These are phyloP conservation scores for Colletotrichum truncatum DNA, from an alignment of 2,329 filamentous ascomycete species.

Conservation along the genomic window DNA sequence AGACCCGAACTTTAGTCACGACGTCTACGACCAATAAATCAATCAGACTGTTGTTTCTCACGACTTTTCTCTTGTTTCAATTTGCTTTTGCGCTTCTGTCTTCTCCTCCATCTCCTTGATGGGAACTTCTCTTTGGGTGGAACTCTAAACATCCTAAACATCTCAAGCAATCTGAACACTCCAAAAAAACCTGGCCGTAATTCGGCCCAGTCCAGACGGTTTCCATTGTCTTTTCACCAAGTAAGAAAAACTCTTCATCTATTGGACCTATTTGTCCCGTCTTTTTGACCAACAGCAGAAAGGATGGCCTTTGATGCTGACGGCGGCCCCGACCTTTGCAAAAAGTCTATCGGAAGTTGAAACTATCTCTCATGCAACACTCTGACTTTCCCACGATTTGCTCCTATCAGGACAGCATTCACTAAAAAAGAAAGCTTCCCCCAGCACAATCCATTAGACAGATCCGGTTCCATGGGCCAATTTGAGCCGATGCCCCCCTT, in stretches of 20 bases:
- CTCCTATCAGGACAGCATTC: background rate
- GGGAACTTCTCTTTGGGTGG: too few relatives aligned
- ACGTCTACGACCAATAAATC: background rate
- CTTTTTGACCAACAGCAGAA: too few relatives aligned
- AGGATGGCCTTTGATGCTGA: background rate
- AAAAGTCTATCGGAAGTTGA: background rate
- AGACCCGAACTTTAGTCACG: constrained; percentile 8
- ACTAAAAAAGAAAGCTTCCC: background rate
- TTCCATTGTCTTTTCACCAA: background rate
- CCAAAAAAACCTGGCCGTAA: background rate
- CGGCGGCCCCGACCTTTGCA: background rate
- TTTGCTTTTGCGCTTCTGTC: constrained; percentile 4
- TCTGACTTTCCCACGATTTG: background rate
- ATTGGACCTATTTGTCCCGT: background rate
- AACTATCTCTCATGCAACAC: too few relatives aligned
- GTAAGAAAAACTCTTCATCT: background rate
- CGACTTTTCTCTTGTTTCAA: background rate
- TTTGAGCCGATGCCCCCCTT: too few relatives aligned
- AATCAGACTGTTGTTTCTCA: background rate
- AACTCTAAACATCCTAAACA: background rate
- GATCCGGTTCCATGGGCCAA: background rate
- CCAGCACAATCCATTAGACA: background rate
- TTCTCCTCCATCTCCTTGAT: constrained; percentile 1
- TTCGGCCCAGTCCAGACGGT: background rate
- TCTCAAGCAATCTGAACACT: constrained; percentile 5